Evolutionary conservation across 371 early-diverging fungal genomes (phyloP), one percentile per base, ranked within the genome.

Genomic region (Vavraia culicis): DNA sequence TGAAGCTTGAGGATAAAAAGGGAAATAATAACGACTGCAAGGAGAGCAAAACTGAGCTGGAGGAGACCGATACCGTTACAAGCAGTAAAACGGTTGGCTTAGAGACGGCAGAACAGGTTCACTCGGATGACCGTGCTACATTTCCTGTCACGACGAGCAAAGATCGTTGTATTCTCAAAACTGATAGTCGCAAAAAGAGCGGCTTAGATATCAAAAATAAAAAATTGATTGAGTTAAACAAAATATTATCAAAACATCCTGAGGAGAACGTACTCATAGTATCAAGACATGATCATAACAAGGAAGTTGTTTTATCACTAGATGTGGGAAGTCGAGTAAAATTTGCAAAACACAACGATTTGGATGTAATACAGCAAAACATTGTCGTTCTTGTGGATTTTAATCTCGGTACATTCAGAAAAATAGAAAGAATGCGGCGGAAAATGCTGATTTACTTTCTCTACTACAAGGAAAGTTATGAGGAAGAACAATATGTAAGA

Each of bases 401-500:
- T 8, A 43, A 52, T 37, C 32, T 59, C 15, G 35, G 40, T 11
- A 33, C 41, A 16, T 45, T 63, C 11, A 49, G 59, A 37, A 43
- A 46, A 22, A 36, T 51, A 19, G 63, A 63, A 33, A 36, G 46
- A 43, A 41, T 21, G 10, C 10, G 13, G 32, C 19, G 15, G 22
- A 21, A 41, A 34, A 16, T 53, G 35, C 32, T 43, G 21, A 41
- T 54, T 19, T 43, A 43, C 20, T 34, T 48, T 9, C 34, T 66
- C 1, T 14, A 47, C 13, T 62, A 46, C 39, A 53, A 82, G 44
- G 78, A 86, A 64, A 84, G 85, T 1, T 73, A 85, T 0, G 91
- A 91, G 67, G 95, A 91, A 66, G 88, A 90, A 61, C 71, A 73
- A 15, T 90, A 85, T 57, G 62, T 91, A 21, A 77, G 77, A 27